Conservation (phyloP, 225 moss, liverwort and hornwort species). For the Neckera pumila region DNA sequence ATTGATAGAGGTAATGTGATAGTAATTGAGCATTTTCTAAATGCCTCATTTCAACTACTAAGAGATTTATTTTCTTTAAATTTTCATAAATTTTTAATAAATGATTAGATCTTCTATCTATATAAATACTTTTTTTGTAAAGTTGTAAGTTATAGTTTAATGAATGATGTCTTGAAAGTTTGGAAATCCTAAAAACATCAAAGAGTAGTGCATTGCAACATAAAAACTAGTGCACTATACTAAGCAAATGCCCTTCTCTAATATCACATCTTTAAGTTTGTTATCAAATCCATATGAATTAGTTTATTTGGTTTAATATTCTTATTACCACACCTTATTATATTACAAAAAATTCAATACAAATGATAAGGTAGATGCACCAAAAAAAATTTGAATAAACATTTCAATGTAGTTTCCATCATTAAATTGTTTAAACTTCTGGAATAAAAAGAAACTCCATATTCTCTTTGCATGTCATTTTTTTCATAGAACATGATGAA, state of each 20-base stretch:
- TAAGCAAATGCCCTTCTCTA: not conserved
- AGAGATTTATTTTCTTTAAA: too few relatives aligned
- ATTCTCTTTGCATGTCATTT: not conserved
- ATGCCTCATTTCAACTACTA: not conserved
- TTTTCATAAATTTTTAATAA: too few relatives aligned
- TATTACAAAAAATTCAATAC: too few relatives aligned
- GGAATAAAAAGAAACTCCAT: fast-evolving
- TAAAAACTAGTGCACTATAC: fast-evolving
- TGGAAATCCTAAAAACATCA: not conserved
- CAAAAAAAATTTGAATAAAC: not conserved
- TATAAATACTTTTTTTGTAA: too few relatives aligned
- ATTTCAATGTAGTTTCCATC: fast-evolving
- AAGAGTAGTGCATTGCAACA: not conserved
- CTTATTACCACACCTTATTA: too few relatives aligned
- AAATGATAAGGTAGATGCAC: fast-evolving
- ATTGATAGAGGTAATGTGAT: not conserved
- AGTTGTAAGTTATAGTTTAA: too few relatives aligned
- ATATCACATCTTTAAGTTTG: not conserved
- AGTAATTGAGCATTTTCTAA: not conserved
- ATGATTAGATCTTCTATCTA: too few relatives aligned
- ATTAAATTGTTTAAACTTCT: not conserved
- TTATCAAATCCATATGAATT: too few relatives aligned
- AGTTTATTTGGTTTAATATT: too few relatives aligned
- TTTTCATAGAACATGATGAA: not conserved
- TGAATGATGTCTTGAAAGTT: not conserved